Conservation (phyloP, 192 early-diverging fungal genomes). For the Geosiphon pyriformis region DNA sequence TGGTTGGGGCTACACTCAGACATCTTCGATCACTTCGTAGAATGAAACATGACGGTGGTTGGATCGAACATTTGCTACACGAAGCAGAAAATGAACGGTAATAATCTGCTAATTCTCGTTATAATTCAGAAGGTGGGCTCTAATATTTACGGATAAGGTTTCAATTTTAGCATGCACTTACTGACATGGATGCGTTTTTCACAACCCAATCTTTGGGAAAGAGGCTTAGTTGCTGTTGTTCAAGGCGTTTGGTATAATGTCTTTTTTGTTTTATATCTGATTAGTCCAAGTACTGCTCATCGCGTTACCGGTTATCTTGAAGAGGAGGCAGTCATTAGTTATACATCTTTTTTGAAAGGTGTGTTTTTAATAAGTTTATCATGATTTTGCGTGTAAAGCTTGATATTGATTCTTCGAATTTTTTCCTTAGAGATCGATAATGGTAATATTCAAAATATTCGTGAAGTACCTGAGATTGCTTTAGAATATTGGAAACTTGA, state of each 20-base stretch:
- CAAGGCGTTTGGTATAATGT: constrained; percentile 91
- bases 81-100: constrained; percentile 87
- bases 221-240: constrained; percentile 61
- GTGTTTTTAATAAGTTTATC: background rate
- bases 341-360: constrained; percentile 73
- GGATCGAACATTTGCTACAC: constrained; percentile 84
- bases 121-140: background rate
- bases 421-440: constrained; percentile 63
- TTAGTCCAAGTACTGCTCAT: constrained; percentile 76
- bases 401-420: background rate
- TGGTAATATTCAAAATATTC: constrained; percentile 59
- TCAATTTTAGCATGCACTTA: constrained; percentile 48
- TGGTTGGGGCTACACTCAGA: constrained; percentile 79
- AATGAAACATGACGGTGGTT: constrained; percentile 80
- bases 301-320: constrained; percentile 90
- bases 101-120: background rate
- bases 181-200: constrained; percentile 75
- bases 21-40: constrained; percentile 74
- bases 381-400: background rate
- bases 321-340: constrained; percentile 88
- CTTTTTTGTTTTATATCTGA: constrained; percentile 82
- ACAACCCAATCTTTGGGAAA: constrained; percentile 56
- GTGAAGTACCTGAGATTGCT: constrained; percentile 77
- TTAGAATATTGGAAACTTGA: constrained; percentile 80
- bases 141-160: background rate